Evolutionary conservation across 108 stramenopile species (phyloP), one percentile per base, ranked within the genome.

Genomic region (Skeletonema costatum): DNA sequence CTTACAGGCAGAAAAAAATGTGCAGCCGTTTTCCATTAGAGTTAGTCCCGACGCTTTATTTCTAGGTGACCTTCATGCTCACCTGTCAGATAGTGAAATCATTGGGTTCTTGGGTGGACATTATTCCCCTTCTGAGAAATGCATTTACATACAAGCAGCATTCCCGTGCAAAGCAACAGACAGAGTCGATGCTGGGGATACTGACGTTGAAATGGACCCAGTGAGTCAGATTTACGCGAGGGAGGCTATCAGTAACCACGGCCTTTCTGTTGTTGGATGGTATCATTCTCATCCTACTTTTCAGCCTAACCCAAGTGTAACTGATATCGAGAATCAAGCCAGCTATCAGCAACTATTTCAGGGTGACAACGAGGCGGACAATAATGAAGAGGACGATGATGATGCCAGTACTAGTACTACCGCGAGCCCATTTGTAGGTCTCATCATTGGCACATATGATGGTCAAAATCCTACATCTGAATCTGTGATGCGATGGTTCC

Each of bases 121-220:
- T 12, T 87, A 80, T 73, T 73, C 85, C n/a, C 9, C 19, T 32
- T 39, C 62, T 42, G 71, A 73, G 50, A 73, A 77, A 65, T 78
- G 63, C 35, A 72, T 89, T 50, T 87, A 86, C 71, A 64, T 89
- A 21, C 88, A 89, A 60, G 87, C 85, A 33, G 75, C 86, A 10
- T 91, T 89, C 58, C 88, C 88, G 4, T 87, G 88, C 70, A 70
- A 67, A 21, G 64, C 86, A 30, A 85, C 81, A 0, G 48, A 65
- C 41, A 80, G 86, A 59, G 14, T 41, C 25, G 81, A 89, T 58
- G 68, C 81, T 50, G 88, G 88, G 5, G 44, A 63, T 25, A 89
- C 88, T 48, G 88, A 91, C 62, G 88, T 89, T 8, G 90, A 91
- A 58, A 89, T 91, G 88, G 88, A 89, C 39, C 88, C 90, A 31